Evolutionary conservation across 768 basidiomycete genomes (phyloP).

Genomic region (Kwoniella sp.): DNA sequence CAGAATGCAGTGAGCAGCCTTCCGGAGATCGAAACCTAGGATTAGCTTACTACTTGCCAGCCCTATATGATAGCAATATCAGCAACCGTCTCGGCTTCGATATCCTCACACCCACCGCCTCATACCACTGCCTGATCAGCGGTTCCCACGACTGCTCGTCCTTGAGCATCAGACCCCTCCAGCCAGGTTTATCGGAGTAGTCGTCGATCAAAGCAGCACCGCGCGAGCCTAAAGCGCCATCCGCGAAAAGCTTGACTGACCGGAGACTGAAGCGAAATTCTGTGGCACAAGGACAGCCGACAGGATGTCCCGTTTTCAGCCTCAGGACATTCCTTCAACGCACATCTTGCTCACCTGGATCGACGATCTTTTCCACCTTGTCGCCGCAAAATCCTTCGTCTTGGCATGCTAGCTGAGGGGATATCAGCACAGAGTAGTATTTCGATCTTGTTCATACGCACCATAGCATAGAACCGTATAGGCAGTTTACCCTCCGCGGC

Average conservation of each 20-base stretch:
- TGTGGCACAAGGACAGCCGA: background rate
- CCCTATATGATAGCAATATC: constrained; percentile 51
- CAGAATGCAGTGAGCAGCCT: background rate
- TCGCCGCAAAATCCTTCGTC: constrained; percentile 69
- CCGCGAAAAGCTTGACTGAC: constrained; percentile 58
- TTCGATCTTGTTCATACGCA: constrained; percentile 4
- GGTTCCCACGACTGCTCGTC: constrained; percentile 62
- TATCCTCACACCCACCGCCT: constrained; percentile 57
- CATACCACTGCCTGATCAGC: constrained; percentile 67
- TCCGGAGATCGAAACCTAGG: background rate
- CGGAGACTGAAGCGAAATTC: constrained; percentile 67
- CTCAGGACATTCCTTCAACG: background rate
- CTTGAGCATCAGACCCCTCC: constrained; percentile 69
- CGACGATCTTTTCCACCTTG: constrained; percentile 64
- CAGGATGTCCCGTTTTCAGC: background rate
- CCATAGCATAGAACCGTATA: constrained; percentile 58
- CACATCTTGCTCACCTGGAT: constrained; percentile 27
- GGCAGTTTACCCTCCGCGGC: constrained; percentile 71
- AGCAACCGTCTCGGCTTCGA: background rate
- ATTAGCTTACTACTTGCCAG: constrained; percentile 75
- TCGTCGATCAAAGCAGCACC: constrained; percentile 86
- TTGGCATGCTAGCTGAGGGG: constrained; percentile 49
- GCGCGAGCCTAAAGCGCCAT: constrained; percentile 89
- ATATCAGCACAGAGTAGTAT: background rate
- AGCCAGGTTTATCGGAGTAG: constrained; percentile 74